These are phyloP conservation scores for Pythium phragmitis DNA, from an alignment of 352 stramenopile genomes.

Conservation along the genomic window DNA sequence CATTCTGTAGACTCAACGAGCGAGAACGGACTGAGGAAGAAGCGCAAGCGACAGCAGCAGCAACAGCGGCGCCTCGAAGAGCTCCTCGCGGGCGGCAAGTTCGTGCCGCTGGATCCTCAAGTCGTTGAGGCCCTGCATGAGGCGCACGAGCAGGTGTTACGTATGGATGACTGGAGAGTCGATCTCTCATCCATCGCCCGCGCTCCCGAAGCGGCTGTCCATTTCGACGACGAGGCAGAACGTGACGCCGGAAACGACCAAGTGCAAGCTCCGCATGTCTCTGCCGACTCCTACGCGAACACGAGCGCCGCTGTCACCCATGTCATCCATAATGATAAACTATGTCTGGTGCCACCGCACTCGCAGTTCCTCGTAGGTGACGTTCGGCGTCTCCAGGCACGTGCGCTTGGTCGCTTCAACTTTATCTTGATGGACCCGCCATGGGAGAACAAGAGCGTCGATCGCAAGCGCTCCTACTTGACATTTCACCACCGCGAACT, in stretches of 20 bases:
- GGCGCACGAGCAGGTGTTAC: slow-evolving; percentile 19
- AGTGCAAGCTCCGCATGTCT: background rate
- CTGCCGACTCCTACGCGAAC: slow-evolving; percentile 9
- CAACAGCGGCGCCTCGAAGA: slow-evolving; percentile 32
- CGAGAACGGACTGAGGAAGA: slow-evolving; percentile 20
- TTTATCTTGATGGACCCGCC: slow-evolving; percentile 72
- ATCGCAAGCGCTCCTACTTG: slow-evolving; percentile 47
- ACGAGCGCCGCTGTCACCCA: background rate
- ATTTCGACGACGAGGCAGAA: background rate
- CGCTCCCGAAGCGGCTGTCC: background rate
- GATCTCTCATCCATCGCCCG: background rate
- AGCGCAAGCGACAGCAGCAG: slow-evolving; percentile 44
- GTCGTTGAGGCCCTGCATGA: slow-evolving; percentile 25
- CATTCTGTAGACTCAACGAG: background rate
- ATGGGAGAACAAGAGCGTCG: slow-evolving; percentile 80
- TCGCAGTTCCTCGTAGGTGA: slow-evolving; percentile 27
- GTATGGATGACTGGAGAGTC: background rate
- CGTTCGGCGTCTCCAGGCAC: slow-evolving; percentile 22
- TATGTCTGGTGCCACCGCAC: slow-evolving; percentile 23
- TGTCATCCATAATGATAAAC: slow-evolving; percentile 21
- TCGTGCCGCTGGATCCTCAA: slow-evolving; percentile 38
- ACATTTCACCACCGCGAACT: slow-evolving; percentile 65
- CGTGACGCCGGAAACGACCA: background rate
- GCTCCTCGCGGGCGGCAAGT: slow-evolving; percentile 46
- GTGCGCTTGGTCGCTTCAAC: slow-evolving; percentile 26